Conservation (phyloP, 1,284 basidiomycete genomes). For the Sporisorium reilianum region DNA sequence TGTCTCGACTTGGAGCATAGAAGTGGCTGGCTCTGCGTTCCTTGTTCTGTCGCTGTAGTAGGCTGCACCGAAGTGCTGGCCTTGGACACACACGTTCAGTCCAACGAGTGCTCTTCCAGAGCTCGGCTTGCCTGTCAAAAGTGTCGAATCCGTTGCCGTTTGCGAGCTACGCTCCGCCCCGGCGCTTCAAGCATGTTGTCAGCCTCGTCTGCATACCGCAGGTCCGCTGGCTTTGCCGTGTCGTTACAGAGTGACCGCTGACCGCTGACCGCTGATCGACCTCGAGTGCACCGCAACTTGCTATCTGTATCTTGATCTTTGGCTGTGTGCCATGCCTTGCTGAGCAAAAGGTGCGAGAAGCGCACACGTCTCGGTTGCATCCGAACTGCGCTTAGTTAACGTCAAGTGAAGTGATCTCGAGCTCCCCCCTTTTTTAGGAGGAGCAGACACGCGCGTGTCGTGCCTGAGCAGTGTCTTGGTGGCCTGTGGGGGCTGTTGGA, state of each 20-base stretch:
- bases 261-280: neutral
- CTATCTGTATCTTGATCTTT: neutral
- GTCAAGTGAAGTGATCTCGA: too few species aligned
- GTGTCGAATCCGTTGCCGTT: neutral
- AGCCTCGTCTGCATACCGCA: neutral
- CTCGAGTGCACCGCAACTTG: too few species aligned
- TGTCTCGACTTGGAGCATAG: neutral
- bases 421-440: neutral
- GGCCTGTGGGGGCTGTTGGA: neutral
- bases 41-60: neutral
- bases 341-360: too few species aligned
- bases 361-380: conserved; percentile 15
- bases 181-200: conserved; percentile 16
- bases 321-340: too few species aligned
- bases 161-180: conserved; percentile 22
- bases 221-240: conserved; percentile 3
- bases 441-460: conserved; percentile 6
- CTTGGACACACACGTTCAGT: neutral
- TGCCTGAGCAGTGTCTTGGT: neutral
- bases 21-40: neutral
- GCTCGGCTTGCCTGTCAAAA: neutral
- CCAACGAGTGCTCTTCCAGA: neutral
- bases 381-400: neutral
- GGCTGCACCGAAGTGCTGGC: neutral
- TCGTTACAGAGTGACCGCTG: neutral